Conservation (phyloP, 805 yeast species). For the Saccharomycopsis vini region DNA sequence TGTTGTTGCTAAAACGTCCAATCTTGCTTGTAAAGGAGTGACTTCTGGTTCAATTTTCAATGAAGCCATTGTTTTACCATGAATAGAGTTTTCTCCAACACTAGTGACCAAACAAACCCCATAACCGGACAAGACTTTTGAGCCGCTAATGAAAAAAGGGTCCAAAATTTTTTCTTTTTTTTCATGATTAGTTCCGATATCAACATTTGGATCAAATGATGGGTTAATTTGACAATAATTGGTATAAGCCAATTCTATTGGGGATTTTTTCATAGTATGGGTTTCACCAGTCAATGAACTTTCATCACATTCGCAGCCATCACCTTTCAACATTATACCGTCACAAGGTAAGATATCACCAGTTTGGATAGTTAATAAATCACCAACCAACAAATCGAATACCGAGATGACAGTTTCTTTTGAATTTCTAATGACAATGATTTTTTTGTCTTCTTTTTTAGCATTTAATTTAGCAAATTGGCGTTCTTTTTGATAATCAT, state of each 20-base stretch:
- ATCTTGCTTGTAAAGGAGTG: slow-evolving; percentile 83
- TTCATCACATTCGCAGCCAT: slow-evolving; percentile 85
- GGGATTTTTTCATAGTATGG: slow-evolving; percentile 61
- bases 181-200: slow-evolving; percentile 24
- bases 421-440: slow-evolving; percentile 64
- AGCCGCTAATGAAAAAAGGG: slow-evolving; percentile 84
- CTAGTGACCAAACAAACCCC: slow-evolving; percentile 84
- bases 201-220: slow-evolving; percentile 18
- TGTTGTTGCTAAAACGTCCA: slow-evolving; percentile 78
- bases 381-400: slow-evolving; percentile 78
- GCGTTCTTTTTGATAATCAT: slow-evolving; percentile 92
- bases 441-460: slow-evolving; percentile 80
- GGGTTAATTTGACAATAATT: not conserved
- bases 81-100: slow-evolving; percentile 81
- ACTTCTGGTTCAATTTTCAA: slow-evolving; percentile 66
- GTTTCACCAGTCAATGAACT: slow-evolving; percentile 92
- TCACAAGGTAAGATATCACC: slow-evolving; percentile 95
- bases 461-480: slow-evolving; percentile 85
- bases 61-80: slow-evolving; percentile 85
- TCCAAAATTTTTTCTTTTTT: slow-evolving; percentile 46
- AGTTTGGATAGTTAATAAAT: slow-evolving; percentile 70
- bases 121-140: slow-evolving; percentile 77
- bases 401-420: slow-evolving; percentile 60
- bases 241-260: slow-evolving; percentile 32
- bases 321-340: slow-evolving; percentile 63